Evolutionary conservation across 129 eudicot species (phyloP).

Genomic region (Artemisia annua): DNA sequence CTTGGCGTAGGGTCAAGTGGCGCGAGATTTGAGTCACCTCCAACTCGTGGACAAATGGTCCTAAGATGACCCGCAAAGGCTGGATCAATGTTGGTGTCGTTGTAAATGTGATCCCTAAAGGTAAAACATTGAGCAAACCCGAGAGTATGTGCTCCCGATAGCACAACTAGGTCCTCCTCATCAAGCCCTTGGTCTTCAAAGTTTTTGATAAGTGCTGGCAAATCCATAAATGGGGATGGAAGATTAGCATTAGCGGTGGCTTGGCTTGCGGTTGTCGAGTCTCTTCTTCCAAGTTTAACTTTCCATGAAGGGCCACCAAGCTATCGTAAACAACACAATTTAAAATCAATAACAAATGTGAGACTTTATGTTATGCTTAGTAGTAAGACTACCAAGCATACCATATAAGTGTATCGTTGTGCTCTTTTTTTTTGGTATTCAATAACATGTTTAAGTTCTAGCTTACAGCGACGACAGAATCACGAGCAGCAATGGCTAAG

Average conservation of each 20-base stretch:
- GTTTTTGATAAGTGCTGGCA: slow-evolving; percentile 16
- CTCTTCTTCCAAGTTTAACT: slow-evolving; percentile 39
- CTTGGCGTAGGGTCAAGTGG: slow-evolving; percentile 39
- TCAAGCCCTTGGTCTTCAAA: slow-evolving; percentile 47
- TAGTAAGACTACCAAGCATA: too few species aligned
- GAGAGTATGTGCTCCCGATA: slow-evolving; percentile 55
- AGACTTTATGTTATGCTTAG: too few species aligned
- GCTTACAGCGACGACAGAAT: too few species aligned
- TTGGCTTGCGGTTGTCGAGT: slow-evolving; percentile 36
- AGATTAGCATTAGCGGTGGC: slow-evolving; percentile 20
- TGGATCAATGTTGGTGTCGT: slow-evolving; percentile 27
- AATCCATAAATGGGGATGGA: slow-evolving; percentile 34
- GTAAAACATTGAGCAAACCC: slow-evolving; percentile 27
- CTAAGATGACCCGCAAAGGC: slow-evolving; percentile 25
- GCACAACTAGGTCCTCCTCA: slow-evolving; percentile 49
- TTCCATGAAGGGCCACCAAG: neutral
- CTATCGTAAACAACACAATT: neutral
- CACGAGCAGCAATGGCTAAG: too few species aligned
- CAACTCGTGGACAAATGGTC: slow-evolving; percentile 30
- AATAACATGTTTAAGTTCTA: too few species aligned
- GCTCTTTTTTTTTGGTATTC: too few species aligned
- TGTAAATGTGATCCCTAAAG: slow-evolving; percentile 25
- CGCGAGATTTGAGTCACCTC: slow-evolving; percentile 27
- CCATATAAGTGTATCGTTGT: too few species aligned
- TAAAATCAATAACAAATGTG: too few species aligned